Evolutionary conservation across 2,329 filamentous ascomycete genomes (phyloP), one percentile per base, ranked within the genome.

Genomic region (Sphaerulina musiva): DNA sequence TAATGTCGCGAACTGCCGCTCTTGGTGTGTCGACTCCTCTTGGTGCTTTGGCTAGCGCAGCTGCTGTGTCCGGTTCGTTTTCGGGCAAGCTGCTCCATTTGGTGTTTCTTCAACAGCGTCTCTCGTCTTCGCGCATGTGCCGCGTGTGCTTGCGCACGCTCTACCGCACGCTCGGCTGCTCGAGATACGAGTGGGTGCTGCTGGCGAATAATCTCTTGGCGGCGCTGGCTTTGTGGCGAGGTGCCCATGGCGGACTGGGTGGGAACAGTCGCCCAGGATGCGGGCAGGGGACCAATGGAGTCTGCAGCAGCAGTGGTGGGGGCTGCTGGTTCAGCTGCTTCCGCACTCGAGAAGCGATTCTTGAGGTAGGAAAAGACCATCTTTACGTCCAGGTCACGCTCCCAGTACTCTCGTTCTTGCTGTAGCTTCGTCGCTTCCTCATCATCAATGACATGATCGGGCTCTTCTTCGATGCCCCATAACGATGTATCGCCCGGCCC

Each of bases 351-450:
- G 69, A 95, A 92, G 55, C 88, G 84, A 14, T 82, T 86, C 54
- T 85, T 82, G 31, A 95, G 78, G 67, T 93, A 97, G 46, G 85
- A 83, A 74, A 97, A 97, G 34, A 97, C 87, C 69, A 95, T 86
- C 67, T 87, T 87, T 60, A 96, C 82, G 66, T 97, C 91, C 4
- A 97, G 79, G 51, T 95, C 88, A 56, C 86, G 84, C 72, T 97
- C 91, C 93, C 93, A 98, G 67, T 95, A 93, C 36, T 93, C 87
- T 20, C 75, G 75, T 55, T 83, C 80, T 45, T 72, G 69, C 66
- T 60, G 67, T 54, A 61, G 42, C 53, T 54, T 42, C 53, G 60
- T 32, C 51, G 60, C 54, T 48, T 66, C 59, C 10, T 60, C 60
- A 8, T 55, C 62, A 62, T 57, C 70, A 3, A 68, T 52, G 10